These are phyloP conservation scores for Tilletia setariae DNA, from an alignment of 1,284 basidiomycete species.

Conservation along the genomic window DNA sequence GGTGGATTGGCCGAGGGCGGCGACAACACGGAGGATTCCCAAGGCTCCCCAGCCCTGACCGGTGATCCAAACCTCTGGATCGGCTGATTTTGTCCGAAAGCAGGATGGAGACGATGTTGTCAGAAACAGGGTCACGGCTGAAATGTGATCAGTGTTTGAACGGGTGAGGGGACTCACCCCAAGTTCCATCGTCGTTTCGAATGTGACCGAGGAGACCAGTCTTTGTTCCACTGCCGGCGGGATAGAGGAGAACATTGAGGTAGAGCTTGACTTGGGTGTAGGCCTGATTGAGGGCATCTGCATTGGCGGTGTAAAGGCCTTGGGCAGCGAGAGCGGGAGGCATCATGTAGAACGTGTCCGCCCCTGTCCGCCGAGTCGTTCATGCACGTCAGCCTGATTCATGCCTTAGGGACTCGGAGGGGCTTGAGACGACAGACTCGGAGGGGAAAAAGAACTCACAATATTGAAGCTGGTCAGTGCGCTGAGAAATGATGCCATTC, in stretches of 20 bases:
- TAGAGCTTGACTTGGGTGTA: conserved; percentile 10
- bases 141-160: too few species aligned
- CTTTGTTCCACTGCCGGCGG: neutral
- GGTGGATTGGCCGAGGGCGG: neutral
- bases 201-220: conserved; percentile 2
- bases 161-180: too few species aligned
- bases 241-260: neutral
- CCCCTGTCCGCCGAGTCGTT: too few species aligned
- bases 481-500: conserved; percentile 3
- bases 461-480: neutral
- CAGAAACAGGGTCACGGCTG: too few species aligned
- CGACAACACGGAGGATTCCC: conserved; percentile 3
- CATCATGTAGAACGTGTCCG: conserved; percentile 2
- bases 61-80: conserved; percentile 2
- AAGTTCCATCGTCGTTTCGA: neutral
- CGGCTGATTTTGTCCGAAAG: too few species aligned
- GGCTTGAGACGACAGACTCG: too few species aligned
- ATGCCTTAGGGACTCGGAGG: too few species aligned
- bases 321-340: neutral
- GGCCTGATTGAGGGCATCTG: neutral
- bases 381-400: too few species aligned
- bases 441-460: too few species aligned
- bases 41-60: conserved; percentile 13
- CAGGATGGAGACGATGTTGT: too few species aligned
- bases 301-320: neutral